These are phyloP conservation scores for Lichtheimia ramosa DNA, from an alignment of 371 early-diverging fungal species.

Conservation along the genomic window DNA sequence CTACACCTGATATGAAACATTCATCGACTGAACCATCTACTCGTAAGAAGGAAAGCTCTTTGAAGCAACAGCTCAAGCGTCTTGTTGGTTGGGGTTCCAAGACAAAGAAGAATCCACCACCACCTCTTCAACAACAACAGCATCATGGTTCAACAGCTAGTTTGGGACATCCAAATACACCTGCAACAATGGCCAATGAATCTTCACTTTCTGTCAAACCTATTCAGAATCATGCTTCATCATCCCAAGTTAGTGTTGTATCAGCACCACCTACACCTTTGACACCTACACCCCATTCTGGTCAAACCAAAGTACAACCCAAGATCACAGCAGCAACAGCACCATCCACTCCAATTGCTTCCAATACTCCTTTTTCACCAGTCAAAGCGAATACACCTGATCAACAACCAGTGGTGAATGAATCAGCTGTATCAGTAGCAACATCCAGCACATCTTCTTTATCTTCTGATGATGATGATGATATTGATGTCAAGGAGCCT, in stretches of 20 bases:
- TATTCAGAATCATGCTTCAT: neutral
- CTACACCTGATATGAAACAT: conserved; percentile 8
- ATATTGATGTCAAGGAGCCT: conserved; percentile 2
- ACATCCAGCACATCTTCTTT: conserved; percentile 1
- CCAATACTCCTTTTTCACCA: conserved; percentile 6
- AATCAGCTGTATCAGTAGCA: neutral
- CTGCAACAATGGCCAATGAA: neutral
- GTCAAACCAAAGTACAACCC: neutral
- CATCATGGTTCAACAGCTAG: neutral
- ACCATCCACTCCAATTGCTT: conserved; percentile 1
- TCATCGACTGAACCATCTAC: conserved; percentile 8
- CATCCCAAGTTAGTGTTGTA: conserved; percentile 24
- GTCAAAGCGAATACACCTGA: neutral
- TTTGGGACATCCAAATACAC: neutral
- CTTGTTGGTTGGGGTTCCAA: conserved; percentile 46
- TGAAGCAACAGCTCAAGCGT: conserved; percentile 42
- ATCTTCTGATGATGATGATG: conserved; percentile 12
- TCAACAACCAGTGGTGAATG: neutral
- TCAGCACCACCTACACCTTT: conserved; percentile 34
- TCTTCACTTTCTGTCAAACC: conserved; percentile 11
- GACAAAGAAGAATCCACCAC: conserved; percentile 15
- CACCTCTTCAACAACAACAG: conserved; percentile 6
- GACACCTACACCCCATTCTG: conserved; percentile 18
- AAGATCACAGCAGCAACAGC: neutral
- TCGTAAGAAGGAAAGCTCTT: conserved; percentile 29